Percentiles rank a stretch among this genome's conserved stretches.
Evolutionary conservation across 202 grass and related monocot species (phyloP).

Genomic region (Saccharum hybrid): DNA sequence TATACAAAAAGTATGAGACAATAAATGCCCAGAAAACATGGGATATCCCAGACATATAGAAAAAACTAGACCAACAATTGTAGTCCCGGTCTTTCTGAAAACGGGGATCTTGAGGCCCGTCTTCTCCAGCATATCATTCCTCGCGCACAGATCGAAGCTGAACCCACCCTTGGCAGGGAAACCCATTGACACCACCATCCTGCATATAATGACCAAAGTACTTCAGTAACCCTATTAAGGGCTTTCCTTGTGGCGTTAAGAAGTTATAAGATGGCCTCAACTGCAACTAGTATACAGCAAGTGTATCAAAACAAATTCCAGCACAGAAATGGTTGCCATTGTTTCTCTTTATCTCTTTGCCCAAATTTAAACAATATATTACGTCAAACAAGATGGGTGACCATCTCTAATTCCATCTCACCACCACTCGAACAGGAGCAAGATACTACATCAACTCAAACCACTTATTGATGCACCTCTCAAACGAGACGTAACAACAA

Average conservation of each 20-base stretch:
- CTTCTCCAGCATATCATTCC: slow-evolving; percentile 64
- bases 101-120: slow-evolving; percentile 46
- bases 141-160: slow-evolving; percentile 61
- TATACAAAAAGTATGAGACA: too few species aligned
- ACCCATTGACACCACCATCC: slow-evolving; percentile 56
- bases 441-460: too few species aligned
- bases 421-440: too few species aligned
- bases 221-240: neutral
- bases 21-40: neutral
- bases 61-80: slow-evolving; percentile 69
- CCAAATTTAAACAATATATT: neutral
- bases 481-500: too few species aligned
- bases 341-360: neutral
- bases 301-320: neutral
- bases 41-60: slow-evolving; percentile 22
- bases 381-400: too few species aligned
- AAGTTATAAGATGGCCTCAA: neutral
- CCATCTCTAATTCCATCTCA: too few species aligned
- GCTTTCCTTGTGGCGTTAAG: too few species aligned
- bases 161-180: slow-evolving; percentile 62
- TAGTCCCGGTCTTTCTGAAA: slow-evolving; percentile 69
- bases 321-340: neutral
- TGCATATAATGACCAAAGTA: neutral
- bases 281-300: neutral
- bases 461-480: too few species aligned